Conservation (phyloP, 768 basidiomycete species). For the Leccinum disarticulatum region DNA sequence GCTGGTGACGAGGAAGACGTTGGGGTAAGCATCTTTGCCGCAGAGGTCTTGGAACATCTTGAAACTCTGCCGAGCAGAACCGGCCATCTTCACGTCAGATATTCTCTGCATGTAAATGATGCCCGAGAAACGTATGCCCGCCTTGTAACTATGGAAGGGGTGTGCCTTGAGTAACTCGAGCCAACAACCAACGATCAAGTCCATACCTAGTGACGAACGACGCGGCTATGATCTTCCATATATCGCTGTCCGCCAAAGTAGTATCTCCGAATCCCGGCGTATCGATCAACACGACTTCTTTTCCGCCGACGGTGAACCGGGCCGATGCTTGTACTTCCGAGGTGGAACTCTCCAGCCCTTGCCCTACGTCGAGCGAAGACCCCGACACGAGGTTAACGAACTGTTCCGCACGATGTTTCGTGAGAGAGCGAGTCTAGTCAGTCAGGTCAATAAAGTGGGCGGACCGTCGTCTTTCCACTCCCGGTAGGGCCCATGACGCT, state of each 20-base stretch:
- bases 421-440: conserved; percentile 1
- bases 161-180: not conserved
- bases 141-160: conserved; percentile 19
- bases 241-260: conserved; percentile 44
- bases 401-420: conserved; percentile 12
- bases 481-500: conserved; percentile 33
- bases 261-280: conserved; percentile 66
- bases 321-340: conserved; percentile 31
- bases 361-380: conserved; percentile 31
- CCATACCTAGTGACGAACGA: conserved; percentile 31
- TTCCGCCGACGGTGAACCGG: conserved; percentile 28
- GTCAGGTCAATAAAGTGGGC: conserved; percentile 1
- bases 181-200: not conserved
- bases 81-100: conserved; percentile 47
- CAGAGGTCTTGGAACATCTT: conserved; percentile 53
- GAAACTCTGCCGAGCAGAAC: conserved; percentile 46
- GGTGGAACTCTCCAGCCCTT: conserved; percentile 36
- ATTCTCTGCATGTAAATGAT: conserved; percentile 56
- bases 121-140: conserved; percentile 38
- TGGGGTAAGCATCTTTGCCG: conserved; percentile 44
- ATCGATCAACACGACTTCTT: conserved; percentile 50
- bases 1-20: conserved; percentile 50
- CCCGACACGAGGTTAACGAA: conserved; percentile 36
- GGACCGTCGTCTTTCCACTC: conserved; percentile 33
- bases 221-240: conserved; percentile 49